Evolutionary conservation across 768 basidiomycete species (phyloP).

Genomic region (Auriscalpium orientale): DNA sequence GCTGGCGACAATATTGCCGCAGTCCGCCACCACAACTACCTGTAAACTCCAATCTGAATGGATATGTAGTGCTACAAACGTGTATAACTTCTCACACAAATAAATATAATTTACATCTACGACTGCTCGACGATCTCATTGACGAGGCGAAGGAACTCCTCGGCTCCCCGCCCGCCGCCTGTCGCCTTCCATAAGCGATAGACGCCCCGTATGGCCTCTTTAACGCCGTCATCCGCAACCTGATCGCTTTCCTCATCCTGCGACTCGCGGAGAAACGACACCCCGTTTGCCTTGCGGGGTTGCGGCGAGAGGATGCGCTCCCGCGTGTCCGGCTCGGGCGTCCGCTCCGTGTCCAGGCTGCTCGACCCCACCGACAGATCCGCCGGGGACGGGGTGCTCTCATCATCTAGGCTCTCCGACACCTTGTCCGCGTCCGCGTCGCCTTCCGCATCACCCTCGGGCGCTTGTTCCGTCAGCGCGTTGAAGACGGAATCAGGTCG

Average conservation of each 20-base stretch:
- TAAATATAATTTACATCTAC: background rate
- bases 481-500: background rate
- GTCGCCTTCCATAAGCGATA: slow-evolving; percentile 4
- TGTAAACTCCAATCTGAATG: too few relatives aligned
- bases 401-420: background rate
- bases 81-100: background rate
- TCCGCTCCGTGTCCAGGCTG: background rate
- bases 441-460: background rate
- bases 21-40: too few relatives aligned
- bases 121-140: background rate
- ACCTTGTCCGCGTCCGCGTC: background rate
- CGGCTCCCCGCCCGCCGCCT: background rate
- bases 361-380: background rate
- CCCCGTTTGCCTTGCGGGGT: background rate
- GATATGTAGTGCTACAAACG: too few relatives aligned
- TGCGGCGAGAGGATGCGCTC: background rate
- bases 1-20: too few relatives aligned
- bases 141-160: background rate
- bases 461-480: background rate
- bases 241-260: background rate
- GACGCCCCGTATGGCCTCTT: slow-evolving; percentile 2
- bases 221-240: background rate
- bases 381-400: background rate
- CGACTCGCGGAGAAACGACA: background rate
- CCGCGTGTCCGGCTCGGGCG: background rate